A percentile compares a stretch with the other conserved stretches of the same genome.
Evolutionary conservation across 1,139 yeast species (phyloP).

Genomic region (Kodamaea derodonti): DNA sequence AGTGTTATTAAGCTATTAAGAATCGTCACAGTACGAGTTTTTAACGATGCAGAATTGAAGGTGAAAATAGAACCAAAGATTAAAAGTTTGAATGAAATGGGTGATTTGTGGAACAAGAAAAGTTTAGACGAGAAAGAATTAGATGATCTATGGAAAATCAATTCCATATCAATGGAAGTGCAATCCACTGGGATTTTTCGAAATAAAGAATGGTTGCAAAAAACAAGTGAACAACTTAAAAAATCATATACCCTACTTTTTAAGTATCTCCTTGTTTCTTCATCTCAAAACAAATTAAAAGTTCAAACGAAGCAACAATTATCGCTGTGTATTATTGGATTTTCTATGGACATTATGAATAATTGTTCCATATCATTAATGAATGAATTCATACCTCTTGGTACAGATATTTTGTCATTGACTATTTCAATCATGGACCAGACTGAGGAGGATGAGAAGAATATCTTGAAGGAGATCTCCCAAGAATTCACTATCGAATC

Average conservation of each 20-base stretch:
- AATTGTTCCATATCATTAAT: slow-evolving; percentile 32
- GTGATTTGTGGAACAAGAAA: background rate
- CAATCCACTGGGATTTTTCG: slow-evolving; percentile 28
- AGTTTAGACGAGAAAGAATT: background rate
- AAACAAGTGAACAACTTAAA: slow-evolving; percentile 59
- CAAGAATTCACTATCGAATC: background rate
- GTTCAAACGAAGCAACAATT: slow-evolving; percentile 23
- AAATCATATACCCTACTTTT: slow-evolving; percentile 37
- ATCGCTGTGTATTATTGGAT: slow-evolving; percentile 18
- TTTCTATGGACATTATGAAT: slow-evolving; percentile 20
- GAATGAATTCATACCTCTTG: slow-evolving; percentile 28
- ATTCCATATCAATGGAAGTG: slow-evolving; percentile 1
- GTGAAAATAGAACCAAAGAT: background rate
- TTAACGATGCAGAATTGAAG: slow-evolving; percentile 20
- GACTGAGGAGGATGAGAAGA: slow-evolving; percentile 6
- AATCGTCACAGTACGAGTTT: slow-evolving; percentile 22
- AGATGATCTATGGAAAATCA: too few relatives aligned
- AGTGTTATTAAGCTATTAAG: slow-evolving; percentile 21
- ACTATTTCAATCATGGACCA: slow-evolving; percentile 10
- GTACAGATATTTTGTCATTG: slow-evolving; percentile 28
- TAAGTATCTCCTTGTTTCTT: slow-evolving; percentile 18
- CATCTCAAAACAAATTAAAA: slow-evolving; percentile 13
- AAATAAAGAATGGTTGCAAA: slow-evolving; percentile 58
- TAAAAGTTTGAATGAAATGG: background rate
- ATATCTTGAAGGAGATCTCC: slow-evolving; percentile 2